Percentiles rank a stretch among this genome's conserved stretches.
phyloP scores from a whole-genome alignment of 805 yeast genomes.

The Yamadazyma kitorensis region DNA sequence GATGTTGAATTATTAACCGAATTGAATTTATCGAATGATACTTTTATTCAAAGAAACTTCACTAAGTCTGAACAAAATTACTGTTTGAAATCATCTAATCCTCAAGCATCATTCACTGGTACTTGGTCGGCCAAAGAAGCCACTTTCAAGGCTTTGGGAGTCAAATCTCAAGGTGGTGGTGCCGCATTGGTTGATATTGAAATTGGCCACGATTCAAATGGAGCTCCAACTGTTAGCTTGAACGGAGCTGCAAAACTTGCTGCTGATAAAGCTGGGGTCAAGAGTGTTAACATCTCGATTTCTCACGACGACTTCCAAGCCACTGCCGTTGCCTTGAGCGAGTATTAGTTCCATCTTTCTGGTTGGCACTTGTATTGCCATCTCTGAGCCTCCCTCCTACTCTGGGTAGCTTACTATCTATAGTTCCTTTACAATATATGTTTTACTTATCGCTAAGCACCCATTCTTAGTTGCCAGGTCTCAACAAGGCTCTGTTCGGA shows the following conservation, averaged over 20 bases:
- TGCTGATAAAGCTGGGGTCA: constrained; percentile 69
- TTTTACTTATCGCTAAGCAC: too few relatives aligned
- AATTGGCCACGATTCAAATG: constrained; percentile 65
- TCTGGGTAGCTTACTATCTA: too few relatives aligned
- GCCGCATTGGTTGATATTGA: constrained; percentile 92
- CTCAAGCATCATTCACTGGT: constrained; percentile 92
- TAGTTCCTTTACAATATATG: too few relatives aligned
- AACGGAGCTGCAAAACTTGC: constrained; percentile 74
- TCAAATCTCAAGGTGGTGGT: constrained; percentile 89
- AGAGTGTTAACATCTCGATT: constrained; percentile 78
- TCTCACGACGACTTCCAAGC: constrained; percentile 97
- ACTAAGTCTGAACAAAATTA: constrained; percentile 76
- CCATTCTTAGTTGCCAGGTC: too few relatives aligned
- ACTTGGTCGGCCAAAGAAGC: constrained; percentile 99
- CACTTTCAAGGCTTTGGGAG: constrained; percentile 92
- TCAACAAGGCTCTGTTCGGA: too few relatives aligned
- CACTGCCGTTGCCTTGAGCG: constrained; percentile 90
- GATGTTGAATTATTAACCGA: constrained; percentile 89
- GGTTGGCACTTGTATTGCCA: too few relatives aligned
- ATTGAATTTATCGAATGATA: constrained; percentile 81
- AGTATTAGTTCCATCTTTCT: constrained; percentile 44
- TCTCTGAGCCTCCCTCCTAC: too few relatives aligned
- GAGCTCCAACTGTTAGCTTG: constrained; percentile 79
- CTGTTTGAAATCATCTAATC: constrained; percentile 69
- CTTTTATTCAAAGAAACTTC: constrained; percentile 90